These are phyloP conservation scores for Lachnellula occidentalis DNA, from an alignment of 2,329 filamentous ascomycete genomes.

Conservation along the genomic window DNA sequence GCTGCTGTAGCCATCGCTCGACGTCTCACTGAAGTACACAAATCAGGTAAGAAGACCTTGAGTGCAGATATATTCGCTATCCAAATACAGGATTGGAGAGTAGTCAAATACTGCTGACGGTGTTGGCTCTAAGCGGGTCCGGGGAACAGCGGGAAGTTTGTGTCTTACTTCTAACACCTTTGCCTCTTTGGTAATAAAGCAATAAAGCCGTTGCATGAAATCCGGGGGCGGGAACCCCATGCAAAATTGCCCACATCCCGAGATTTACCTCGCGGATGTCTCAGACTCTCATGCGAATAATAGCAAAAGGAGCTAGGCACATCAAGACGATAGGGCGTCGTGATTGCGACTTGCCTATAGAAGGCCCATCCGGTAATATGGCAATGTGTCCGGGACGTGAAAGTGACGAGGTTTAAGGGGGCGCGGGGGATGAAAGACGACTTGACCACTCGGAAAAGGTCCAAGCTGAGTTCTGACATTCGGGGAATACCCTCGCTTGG, in stretches of 20 bases:
- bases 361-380: background rate
- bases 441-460: background rate
- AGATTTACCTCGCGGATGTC: background rate
- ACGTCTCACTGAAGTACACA: background rate
- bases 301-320: no score
- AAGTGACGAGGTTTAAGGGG: background rate
- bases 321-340: background rate
- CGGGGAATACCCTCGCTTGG: no score
- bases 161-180: no score
- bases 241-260: background rate
- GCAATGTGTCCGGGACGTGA: background rate
- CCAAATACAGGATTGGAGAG: no score
- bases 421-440: no score
- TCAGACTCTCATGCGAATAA: no score
- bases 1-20: background rate
- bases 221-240: background rate
- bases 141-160: no score
- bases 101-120: no score
- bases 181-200: no score
- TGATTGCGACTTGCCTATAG: background rate
- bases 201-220: background rate
- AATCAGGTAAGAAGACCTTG: background rate
- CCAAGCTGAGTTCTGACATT: background rate
- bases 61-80: background rate
- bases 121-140: no score